These are phyloP conservation scores for Rhodotorula sp. DNA, from an alignment of 1,284 basidiomycete species.

Conservation along the genomic window DNA sequence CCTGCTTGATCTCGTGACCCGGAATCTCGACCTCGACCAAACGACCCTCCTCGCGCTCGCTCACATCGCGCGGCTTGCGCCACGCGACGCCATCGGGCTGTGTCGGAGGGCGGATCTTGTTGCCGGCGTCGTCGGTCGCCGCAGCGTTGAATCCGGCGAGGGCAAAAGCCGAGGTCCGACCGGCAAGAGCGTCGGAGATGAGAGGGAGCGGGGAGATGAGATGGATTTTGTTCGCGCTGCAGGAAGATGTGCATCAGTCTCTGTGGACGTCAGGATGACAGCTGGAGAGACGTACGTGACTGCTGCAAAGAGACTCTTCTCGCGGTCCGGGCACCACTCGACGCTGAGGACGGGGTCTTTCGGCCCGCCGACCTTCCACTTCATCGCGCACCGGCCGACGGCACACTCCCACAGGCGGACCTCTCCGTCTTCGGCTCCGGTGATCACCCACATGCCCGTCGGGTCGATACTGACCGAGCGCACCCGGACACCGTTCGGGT, in stretches of 20 bases:
- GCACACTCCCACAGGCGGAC: slow-evolving; percentile 92
- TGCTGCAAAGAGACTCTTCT: slow-evolving; percentile 77
- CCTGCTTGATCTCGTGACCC: slow-evolving; percentile 70
- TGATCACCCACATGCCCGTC: slow-evolving; percentile 85
- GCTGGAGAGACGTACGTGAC: slow-evolving; percentile 62
- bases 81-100: slow-evolving; percentile 54
- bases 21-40: slow-evolving; percentile 59
- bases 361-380: slow-evolving; percentile 70
- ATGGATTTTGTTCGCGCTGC: slow-evolving; percentile 73
- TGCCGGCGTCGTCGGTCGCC: slow-evolving; percentile 38
- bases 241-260: slow-evolving; percentile 35
- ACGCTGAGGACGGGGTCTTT: slow-evolving; percentile 73
- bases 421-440: slow-evolving; percentile 84
- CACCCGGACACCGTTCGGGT: slow-evolving; percentile 63
- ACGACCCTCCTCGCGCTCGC: slow-evolving; percentile 54
- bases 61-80: slow-evolving; percentile 52
- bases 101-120: slow-evolving; percentile 24
- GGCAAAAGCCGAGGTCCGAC: slow-evolving; percentile 42
- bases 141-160: slow-evolving; percentile 44
- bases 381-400: slow-evolving; percentile 83
- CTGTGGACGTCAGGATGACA: background rate
- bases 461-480: slow-evolving; percentile 79
- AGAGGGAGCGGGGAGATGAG: slow-evolving; percentile 70
- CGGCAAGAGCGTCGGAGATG: slow-evolving; percentile 55
- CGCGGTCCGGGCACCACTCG: slow-evolving; percentile 89